Conservation (phyloP, 2,329 filamentous ascomycete genomes). For the Ambrosiella xylebori region DNA sequence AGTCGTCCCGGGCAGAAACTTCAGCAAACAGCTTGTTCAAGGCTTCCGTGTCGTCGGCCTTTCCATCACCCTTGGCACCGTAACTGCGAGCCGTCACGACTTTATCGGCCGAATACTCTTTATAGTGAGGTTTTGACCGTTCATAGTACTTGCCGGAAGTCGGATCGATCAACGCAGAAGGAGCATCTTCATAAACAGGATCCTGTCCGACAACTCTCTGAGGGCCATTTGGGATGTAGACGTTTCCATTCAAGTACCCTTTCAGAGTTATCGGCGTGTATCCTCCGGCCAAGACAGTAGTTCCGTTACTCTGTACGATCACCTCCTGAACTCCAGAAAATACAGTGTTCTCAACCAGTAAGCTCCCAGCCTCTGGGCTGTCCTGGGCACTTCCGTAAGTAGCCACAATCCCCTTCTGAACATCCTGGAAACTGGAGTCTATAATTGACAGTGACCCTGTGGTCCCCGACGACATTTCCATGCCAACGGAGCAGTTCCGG, state of each 20-base stretch:
- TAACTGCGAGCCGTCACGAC: conserved; percentile 53
- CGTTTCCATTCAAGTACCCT: conserved; percentile 27
- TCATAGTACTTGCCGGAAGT: conserved; percentile 40
- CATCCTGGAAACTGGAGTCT: conserved; percentile 46
- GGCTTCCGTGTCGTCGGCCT: conserved; percentile 54
- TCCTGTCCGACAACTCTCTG: conserved; percentile 31
- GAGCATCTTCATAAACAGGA: conserved; percentile 30
- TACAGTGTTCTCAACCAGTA: conserved; percentile 31
- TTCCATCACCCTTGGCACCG: conserved; percentile 57
- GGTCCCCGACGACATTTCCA: conserved; percentile 46
- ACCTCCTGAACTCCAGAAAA: conserved; percentile 22
- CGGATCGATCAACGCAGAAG: conserved; percentile 33
- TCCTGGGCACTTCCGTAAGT: conserved; percentile 42
- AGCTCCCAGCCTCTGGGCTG: conserved; percentile 25
- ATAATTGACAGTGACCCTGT: conserved; percentile 62
- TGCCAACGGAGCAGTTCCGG: conserved; percentile 44
- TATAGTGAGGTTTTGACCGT: conserved; percentile 55
- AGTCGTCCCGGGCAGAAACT: conserved; percentile 31
- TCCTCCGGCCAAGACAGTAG: conserved; percentile 22
- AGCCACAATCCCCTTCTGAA: conserved; percentile 6
- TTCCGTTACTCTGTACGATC: conserved; percentile 23
- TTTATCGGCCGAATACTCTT: conserved; percentile 33
- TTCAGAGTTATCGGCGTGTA: conserved; percentile 17
- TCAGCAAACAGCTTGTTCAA: conserved; percentile 47
- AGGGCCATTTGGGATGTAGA: conserved; percentile 35